Percentiles rank a stretch among this genome's conserved stretches.
Conservation (phyloP, 2,329 filamentous ascomycete genomes). For the Phyllosticta citriasiana region DNA sequence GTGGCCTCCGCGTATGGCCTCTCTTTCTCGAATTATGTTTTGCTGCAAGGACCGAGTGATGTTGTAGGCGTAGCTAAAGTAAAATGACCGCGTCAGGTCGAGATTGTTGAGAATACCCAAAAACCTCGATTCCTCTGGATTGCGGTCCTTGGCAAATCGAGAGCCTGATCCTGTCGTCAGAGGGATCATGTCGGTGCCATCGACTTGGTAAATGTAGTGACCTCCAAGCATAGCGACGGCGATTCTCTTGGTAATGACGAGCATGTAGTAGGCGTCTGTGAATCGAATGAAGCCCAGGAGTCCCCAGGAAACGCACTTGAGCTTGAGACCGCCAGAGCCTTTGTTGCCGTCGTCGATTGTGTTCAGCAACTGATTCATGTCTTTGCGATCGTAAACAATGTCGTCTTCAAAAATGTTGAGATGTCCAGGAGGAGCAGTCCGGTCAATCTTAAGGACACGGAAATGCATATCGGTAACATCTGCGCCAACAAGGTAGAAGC, state of each 20-base stretch:
- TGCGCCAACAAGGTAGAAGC: conserved; percentile 89
- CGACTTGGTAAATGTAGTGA: conserved; percentile 91
- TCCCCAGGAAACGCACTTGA: conserved; percentile 88
- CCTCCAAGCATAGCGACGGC: conserved; percentile 94
- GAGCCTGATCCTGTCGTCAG: conserved; percentile 60
- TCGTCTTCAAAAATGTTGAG: conserved; percentile 87
- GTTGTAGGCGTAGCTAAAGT: conserved; percentile 98
- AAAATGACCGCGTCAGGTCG: conserved; percentile 84
- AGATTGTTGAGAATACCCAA: conserved; percentile 82
- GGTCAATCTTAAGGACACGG: conserved; percentile 88
- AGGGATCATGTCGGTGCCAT: conserved; percentile 84
- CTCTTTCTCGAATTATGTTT: conserved; percentile 76
- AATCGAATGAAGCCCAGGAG: conserved; percentile 92
- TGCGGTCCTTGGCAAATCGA: conserved; percentile 67
- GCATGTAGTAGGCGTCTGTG: conserved; percentile 94
- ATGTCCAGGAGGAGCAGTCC: conserved; percentile 69
- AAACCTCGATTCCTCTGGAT: conserved; percentile 83
- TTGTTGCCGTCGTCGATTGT: conserved; percentile 94
- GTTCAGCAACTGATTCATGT: conserved; percentile 88
- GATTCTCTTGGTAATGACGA: conserved; percentile 89
- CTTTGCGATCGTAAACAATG: conserved; percentile 81
- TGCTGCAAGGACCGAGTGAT: conserved; percentile 86
- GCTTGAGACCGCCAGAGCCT: conserved; percentile 75
- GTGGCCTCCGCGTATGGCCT: conserved; percentile 55
- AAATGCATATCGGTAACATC: conserved; percentile 84